Conservation (phyloP, 2,329 filamentous ascomycete genomes). For the Fusarium decemcellulare region DNA sequence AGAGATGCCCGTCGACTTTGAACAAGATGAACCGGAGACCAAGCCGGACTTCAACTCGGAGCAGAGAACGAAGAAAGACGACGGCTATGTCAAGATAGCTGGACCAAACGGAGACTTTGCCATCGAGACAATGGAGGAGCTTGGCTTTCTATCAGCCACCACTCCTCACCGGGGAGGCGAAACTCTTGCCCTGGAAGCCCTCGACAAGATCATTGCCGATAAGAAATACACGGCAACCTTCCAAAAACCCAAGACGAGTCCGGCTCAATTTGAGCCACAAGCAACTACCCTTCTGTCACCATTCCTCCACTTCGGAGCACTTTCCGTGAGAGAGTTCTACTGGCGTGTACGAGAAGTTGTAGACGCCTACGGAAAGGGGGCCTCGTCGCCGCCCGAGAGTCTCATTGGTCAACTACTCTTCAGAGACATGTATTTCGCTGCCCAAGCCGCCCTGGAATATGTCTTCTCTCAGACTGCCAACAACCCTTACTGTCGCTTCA, state of each 20-base stretch:
- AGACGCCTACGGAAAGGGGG: slow-evolving; percentile 66
- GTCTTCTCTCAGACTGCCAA: slow-evolving; percentile 74
- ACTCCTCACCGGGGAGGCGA: slow-evolving; percentile 81
- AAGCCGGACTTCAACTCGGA: slow-evolving; percentile 73
- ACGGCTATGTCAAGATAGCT: slow-evolving; percentile 71
- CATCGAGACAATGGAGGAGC: slow-evolving; percentile 78
- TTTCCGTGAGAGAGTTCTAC: slow-evolving; percentile 81
- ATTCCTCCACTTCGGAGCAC: slow-evolving; percentile 80
- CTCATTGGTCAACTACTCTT: slow-evolving; percentile 82
- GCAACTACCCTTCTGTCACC: slow-evolving; percentile 82
- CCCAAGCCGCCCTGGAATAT: slow-evolving; percentile 77
- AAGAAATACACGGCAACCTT: slow-evolving; percentile 80
- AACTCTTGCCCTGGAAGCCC: slow-evolving; percentile 69
- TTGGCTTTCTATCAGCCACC: slow-evolving; percentile 76
- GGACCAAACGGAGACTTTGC: slow-evolving; percentile 79
- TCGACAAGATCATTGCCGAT: slow-evolving; percentile 72
- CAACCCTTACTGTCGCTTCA: slow-evolving; percentile 79
- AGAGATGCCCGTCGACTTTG: slow-evolving; percentile 70
- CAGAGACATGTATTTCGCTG: slow-evolving; percentile 87
- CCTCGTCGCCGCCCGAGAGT: slow-evolving; percentile 76
- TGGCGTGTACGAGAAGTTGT: slow-evolving; percentile 78
- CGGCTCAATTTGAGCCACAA: slow-evolving; percentile 80
- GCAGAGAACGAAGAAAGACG: slow-evolving; percentile 67
- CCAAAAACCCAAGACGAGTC: slow-evolving; percentile 81
- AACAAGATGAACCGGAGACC: slow-evolving; percentile 66